Conservation (phyloP, 768 basidiomycete species). For the Tricholoma furcatifolium region DNA sequence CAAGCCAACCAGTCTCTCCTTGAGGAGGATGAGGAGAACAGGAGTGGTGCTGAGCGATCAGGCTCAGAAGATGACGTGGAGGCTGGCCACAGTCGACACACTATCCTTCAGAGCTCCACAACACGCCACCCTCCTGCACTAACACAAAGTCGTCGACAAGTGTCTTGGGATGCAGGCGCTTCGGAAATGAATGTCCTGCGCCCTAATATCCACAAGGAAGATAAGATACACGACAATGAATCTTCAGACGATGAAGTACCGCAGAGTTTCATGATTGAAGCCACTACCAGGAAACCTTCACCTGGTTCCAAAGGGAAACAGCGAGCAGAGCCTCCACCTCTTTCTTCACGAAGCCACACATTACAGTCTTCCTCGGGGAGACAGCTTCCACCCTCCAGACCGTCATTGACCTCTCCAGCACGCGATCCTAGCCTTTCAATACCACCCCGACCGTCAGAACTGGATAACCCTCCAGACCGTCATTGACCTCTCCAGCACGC, state of each 20-base stretch:
- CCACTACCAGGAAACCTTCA: constrained; percentile 43
- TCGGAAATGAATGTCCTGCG: constrained; percentile 59
- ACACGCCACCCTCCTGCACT: constrained; percentile 25
- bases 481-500: constrained; percentile 18
- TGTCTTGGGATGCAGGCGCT: constrained; percentile 56
- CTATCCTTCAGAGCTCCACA: constrained; percentile 32
- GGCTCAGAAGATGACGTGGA: constrained; percentile 64
- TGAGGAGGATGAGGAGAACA: constrained; percentile 77
- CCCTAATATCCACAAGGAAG: constrained; percentile 72
- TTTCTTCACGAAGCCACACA: constrained; percentile 42
- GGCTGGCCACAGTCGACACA: constrained; percentile 49
- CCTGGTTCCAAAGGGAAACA: constrained; percentile 25
- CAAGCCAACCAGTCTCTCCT: constrained; percentile 69
- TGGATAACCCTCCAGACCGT: constrained; percentile 43
- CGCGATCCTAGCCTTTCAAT: constrained; percentile 39
- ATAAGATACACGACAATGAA: constrained; percentile 56
- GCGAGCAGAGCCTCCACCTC: constrained; percentile 14
- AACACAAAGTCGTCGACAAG: constrained; percentile 48
- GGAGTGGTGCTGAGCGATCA: constrained; percentile 40
- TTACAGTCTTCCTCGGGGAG: constrained; percentile 52
- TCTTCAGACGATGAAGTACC: constrained; percentile 84
- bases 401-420: constrained; percentile 23
- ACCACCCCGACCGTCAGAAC: constrained; percentile 66
- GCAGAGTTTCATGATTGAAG: constrained; percentile 84
- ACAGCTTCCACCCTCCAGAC: constrained; percentile 37